Base-by-base conservation (phyloP, 257 asterid genomes). In the Pogostemon cablin region DNA sequence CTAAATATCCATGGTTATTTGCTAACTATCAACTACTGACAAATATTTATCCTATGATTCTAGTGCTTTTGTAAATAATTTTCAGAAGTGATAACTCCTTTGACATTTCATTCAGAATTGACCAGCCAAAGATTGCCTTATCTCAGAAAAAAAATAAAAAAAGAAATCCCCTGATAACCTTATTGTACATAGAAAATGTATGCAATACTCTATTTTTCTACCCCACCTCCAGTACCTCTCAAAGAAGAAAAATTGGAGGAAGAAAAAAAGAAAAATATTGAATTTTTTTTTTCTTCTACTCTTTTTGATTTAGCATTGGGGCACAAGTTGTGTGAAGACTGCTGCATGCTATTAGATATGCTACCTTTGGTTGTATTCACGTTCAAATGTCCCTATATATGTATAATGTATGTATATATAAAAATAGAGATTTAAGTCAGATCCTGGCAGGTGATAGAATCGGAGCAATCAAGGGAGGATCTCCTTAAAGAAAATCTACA, bases 371-470 rank as follows among this genome's bases (percentile, higher is more conserved):
- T 6, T 54, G 61, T 65, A 65, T 65, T 72, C 56, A 39, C 34
- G 20, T 68, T 32, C 52, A 32, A 67, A 68, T 57, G 44, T 63
- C 77, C 70, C 75, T 69, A 41, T 82, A 81, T 75, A 75, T 78
- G 82, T 81, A 82, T 79, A 25, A 25, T 25, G 32, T 25, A 25
- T 25, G 1, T 25, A 25, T 25, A 25, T 25, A 25, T 25, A 79
- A 80, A 83, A 39, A 71, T 81, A 79, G 42, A 71, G 32, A 82
- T 82, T 80, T 85, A 82, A 80, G 76, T 75, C 78, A 68, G 79
- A 81, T 85, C 76, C 69, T 88, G 78, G 68, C 96, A 92, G 96
- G 95, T 90, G 85, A 66, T 68, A 72, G 89, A 82, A 79, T 77
- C 87, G 81, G 95, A 87, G 81, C 86, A 80, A 62, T 80, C 83